These are phyloP conservation scores for Glonium stellatum DNA, from an alignment of 495 filamentous ascomycete genomes.

Conservation along the genomic window DNA sequence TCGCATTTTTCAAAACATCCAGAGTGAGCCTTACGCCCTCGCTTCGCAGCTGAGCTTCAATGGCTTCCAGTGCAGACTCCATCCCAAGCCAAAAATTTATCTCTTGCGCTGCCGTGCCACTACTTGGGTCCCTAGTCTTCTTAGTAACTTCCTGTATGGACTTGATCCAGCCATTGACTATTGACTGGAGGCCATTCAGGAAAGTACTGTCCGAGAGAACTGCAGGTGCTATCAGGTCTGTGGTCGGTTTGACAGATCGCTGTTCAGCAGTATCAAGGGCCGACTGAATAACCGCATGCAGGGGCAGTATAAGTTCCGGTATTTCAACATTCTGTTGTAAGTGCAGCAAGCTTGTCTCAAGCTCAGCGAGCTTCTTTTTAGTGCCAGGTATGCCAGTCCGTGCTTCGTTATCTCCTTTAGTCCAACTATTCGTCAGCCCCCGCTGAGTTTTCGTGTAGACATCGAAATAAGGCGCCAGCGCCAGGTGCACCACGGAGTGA, in stretches of 20 bases:
- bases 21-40: conserved; percentile 88
- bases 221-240: conserved; percentile 65
- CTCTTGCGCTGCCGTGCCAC: conserved; percentile 87
- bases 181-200: conserved; percentile 86
- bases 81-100: conserved; percentile 98
- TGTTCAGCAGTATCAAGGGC: conserved; percentile 68
- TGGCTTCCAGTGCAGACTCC: conserved; percentile 82
- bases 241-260: conserved; percentile 56
- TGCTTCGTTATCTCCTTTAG: conserved; percentile 69
- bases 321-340: conserved; percentile 98
- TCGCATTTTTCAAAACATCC: conserved; percentile 88
- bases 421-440: conserved; percentile 53
- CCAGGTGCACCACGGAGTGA: conserved; percentile 79
- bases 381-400: conserved; percentile 94
- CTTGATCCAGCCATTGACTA: conserved; percentile 94
- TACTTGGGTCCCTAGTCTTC: conserved; percentile 79
- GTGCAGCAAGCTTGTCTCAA: conserved; percentile 81
- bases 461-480: conserved; percentile 90
- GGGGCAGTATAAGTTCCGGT: conserved; percentile 73
- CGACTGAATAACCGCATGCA: conserved; percentile 79
- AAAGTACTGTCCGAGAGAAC: conserved; percentile 79
- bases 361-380: conserved; percentile 89
- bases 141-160: conserved; percentile 97
- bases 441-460: conserved; percentile 83
- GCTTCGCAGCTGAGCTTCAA: conserved; percentile 78